phyloP scores from a whole-genome alignment of 2,329 filamentous ascomycete species.

The Penicillium oxalicum region DNA sequence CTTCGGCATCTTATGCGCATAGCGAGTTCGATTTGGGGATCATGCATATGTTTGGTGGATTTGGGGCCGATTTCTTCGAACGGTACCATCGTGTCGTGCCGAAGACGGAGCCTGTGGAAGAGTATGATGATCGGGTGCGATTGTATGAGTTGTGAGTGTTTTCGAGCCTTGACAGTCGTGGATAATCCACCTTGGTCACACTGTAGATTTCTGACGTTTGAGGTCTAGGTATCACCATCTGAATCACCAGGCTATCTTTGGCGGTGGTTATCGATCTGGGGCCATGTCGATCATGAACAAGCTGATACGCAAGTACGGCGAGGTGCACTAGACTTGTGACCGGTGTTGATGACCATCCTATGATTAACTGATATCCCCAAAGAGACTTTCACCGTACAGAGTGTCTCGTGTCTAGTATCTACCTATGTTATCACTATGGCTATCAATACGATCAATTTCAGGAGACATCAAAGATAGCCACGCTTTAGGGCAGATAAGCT shows the following conservation, averaged over 20 bases:
- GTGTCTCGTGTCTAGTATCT: too few species aligned
- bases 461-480: too few species aligned
- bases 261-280: constrained; percentile 67
- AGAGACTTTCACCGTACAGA: too few species aligned
- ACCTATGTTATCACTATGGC: too few species aligned
- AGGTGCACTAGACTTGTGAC: constrained; percentile 4
- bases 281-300: constrained; percentile 74
- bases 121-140: constrained; percentile 76
- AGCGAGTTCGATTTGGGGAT: constrained; percentile 88
- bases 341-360: not conserved
- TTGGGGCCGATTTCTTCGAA: constrained; percentile 62
- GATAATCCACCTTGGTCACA: too few species aligned
- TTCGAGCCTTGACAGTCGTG: not conserved
- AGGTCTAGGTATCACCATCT: constrained; percentile 70
- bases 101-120: constrained; percentile 70
- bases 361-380: too few species aligned
- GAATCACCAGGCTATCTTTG: constrained; percentile 83
- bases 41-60: constrained; percentile 95
- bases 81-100: constrained; percentile 72
- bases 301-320: constrained; percentile 65
- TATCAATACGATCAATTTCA: too few species aligned
- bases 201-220: constrained; percentile 7
- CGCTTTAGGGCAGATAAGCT: too few species aligned
- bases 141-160: constrained; percentile 73
- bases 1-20: constrained; percentile 75